These are phyloP conservation scores for Pelargonium citronellum DNA, from an alignment of 441 rosid genomes.

Conservation along the genomic window DNA sequence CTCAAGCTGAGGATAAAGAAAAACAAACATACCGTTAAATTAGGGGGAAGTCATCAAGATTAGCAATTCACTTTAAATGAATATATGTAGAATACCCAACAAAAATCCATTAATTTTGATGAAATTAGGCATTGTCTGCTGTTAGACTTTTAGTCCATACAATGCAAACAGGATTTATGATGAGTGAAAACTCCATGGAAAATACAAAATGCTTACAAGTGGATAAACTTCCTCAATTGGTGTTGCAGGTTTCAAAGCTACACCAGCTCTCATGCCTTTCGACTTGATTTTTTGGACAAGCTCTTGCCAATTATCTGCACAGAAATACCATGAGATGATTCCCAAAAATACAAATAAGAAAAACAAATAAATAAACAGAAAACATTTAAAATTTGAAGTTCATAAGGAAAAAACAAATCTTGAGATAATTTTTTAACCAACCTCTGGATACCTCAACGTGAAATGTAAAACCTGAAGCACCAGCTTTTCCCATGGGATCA, in stretches of 20 bases:
- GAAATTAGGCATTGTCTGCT: too few species aligned
- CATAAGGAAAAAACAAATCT: neutral
- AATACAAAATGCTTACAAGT: slow-evolving; percentile 39
- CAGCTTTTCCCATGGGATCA: slow-evolving; percentile 67
- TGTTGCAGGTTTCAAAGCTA: slow-evolving; percentile 73
- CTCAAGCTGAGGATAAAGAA: slow-evolving; percentile 41
- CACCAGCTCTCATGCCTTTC: slow-evolving; percentile 84
- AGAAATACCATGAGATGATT: slow-evolving; percentile 16
- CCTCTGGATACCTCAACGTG: slow-evolving; percentile 82
- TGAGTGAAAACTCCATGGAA: neutral
- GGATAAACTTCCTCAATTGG: slow-evolving; percentile 81
- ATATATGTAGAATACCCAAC: too few species aligned
- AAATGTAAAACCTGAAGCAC: slow-evolving; percentile 93
- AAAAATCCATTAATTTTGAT: too few species aligned
- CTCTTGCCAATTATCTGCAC: slow-evolving; percentile 73
- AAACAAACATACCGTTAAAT: neutral
- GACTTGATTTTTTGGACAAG: slow-evolving; percentile 59
- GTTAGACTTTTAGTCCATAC: too few species aligned
- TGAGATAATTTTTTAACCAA: slow-evolving; percentile 18
- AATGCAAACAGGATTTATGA: neutral
- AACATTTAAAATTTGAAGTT: neutral
- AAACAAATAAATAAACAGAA: neutral
- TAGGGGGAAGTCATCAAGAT: too few species aligned
- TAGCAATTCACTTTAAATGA: too few species aligned
- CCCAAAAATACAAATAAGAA: neutral